phyloP scores from a whole-genome alignment of 345 rosid genomes.

The Rhodamnia rubescens region DNA sequence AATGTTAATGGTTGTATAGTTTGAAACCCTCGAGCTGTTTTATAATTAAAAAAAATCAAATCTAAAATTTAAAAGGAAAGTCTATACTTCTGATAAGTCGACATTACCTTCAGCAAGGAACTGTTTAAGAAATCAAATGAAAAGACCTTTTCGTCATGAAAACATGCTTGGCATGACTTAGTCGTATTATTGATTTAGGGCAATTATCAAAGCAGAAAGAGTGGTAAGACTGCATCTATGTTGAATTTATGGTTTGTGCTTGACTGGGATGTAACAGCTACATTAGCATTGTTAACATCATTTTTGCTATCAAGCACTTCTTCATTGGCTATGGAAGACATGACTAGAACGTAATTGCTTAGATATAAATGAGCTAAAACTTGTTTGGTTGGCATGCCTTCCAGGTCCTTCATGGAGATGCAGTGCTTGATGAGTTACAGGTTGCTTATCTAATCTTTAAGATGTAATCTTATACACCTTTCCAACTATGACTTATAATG shows the following conservation, averaged over 20 bases:
- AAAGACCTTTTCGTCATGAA: background rate
- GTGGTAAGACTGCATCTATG: background rate
- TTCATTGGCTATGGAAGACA: background rate
- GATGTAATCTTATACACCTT: background rate
- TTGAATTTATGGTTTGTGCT: background rate
- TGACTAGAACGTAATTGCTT: background rate
- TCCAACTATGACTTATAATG: background rate
- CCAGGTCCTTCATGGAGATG: slow-evolving; percentile 96
- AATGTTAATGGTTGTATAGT: background rate
- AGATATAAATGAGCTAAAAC: background rate
- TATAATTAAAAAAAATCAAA: background rate
- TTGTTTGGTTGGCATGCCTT: background rate
- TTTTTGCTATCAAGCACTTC: background rate
- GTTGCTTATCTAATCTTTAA: slow-evolving; percentile 8
- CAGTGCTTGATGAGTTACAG: slow-evolving; percentile 67
- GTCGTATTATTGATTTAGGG: background rate
- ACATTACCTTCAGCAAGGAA: background rate
- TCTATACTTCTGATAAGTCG: background rate
- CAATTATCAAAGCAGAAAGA: background rate
- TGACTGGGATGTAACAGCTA: background rate
- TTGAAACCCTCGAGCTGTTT: background rate
- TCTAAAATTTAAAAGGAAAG: background rate
- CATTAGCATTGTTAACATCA: background rate
- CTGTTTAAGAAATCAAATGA: background rate
- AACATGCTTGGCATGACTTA: background rate